Conservation (phyloP, 208 protist genomes). For the Vickermania ingenoplastis region DNA sequence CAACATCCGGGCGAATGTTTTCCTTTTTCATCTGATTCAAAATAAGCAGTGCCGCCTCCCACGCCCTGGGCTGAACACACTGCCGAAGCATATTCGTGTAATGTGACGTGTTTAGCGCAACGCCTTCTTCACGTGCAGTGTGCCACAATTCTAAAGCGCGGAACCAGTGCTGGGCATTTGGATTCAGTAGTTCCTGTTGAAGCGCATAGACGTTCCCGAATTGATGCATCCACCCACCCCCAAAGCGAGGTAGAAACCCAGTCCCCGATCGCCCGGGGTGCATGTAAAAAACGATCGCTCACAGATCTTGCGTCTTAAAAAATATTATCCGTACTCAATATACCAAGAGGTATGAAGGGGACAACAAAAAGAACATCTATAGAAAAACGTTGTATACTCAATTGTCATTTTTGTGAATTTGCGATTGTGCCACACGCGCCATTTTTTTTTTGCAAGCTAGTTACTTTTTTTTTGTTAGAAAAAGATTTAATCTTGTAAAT, state of each 20-base stretch:
- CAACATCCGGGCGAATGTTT: slow-evolving; percentile 55
- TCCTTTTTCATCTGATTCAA: slow-evolving; percentile 59
- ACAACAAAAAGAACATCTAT: too few species aligned
- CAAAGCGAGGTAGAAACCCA: slow-evolving; percentile 29
- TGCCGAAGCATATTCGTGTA: slow-evolving; percentile 71
- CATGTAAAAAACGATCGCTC: too few species aligned
- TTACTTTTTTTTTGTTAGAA: too few species aligned
- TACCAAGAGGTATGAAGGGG: too few species aligned
- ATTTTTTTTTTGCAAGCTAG: too few species aligned
- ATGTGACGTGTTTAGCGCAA: slow-evolving; percentile 64
- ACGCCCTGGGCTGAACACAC: slow-evolving; percentile 54
- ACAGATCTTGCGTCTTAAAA: too few species aligned
- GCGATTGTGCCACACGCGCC: too few species aligned
- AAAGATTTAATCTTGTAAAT: too few species aligned
- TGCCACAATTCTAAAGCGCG: slow-evolving; percentile 77
- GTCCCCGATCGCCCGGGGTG: background rate
- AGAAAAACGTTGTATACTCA: too few species aligned
- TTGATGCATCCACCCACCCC: slow-evolving; percentile 88
- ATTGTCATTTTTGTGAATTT: too few species aligned
- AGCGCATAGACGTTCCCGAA: slow-evolving; percentile 85
- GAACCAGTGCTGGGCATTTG: slow-evolving; percentile 66
- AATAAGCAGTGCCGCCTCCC: slow-evolving; percentile 49
- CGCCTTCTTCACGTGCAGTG: slow-evolving; percentile 66
- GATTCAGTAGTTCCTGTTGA: slow-evolving; percentile 74
- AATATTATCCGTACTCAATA: too few species aligned